Conservation (phyloP, 805 yeast genomes). For the Wickerhamiella siamensis region DNA sequence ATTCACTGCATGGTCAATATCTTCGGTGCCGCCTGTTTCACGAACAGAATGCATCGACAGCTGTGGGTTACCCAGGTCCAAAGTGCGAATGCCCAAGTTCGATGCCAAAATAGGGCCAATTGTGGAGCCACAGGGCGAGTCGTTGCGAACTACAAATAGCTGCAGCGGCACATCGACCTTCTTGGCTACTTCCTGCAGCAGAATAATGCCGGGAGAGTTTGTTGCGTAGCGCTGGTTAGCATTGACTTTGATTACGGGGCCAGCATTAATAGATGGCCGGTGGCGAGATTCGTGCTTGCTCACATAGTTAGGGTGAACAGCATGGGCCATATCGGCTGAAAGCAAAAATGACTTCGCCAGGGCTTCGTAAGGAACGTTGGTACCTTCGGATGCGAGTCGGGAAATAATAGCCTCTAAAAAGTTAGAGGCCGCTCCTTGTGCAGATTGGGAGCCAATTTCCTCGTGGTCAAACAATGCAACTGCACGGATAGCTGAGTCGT, state of each 20-base stretch:
- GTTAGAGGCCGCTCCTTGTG: conserved; percentile 94
- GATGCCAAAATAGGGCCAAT: conserved; percentile 90
- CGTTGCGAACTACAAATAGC: conserved; percentile 83
- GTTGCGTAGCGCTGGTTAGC: conserved; percentile 95
- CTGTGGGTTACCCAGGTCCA: conserved; percentile 86
- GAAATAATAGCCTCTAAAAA: conserved; percentile 67
- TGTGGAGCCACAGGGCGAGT: conserved; percentile 89
- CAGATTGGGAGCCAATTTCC: conserved; percentile 84
- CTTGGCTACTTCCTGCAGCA: conserved; percentile 59
- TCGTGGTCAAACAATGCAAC: conserved; percentile 89
- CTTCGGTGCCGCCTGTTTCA: conserved; percentile 77
- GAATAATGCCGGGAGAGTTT: conserved; percentile 74
- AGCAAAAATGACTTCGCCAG: conserved; percentile 60
- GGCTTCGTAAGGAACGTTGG: conserved; percentile 25
- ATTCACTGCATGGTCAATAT: conserved; percentile 45
- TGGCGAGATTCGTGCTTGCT: conserved; percentile 63
- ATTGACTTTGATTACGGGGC: conserved; percentile 86
- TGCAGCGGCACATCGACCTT: conserved; percentile 67
- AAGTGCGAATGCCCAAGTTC: conserved; percentile 69
- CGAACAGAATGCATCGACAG: conserved; percentile 87
- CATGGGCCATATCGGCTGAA: conserved; percentile 95
- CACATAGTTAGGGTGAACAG: conserved; percentile 84
- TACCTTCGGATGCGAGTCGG: conserved; percentile 40
- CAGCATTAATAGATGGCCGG: conserved; percentile 67
- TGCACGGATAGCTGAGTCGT: conserved; percentile 38